These are phyloP conservation scores for Sphagnum tenellum DNA, from an alignment of 225 moss, liverwort and hornwort species.

Conservation along the genomic window DNA sequence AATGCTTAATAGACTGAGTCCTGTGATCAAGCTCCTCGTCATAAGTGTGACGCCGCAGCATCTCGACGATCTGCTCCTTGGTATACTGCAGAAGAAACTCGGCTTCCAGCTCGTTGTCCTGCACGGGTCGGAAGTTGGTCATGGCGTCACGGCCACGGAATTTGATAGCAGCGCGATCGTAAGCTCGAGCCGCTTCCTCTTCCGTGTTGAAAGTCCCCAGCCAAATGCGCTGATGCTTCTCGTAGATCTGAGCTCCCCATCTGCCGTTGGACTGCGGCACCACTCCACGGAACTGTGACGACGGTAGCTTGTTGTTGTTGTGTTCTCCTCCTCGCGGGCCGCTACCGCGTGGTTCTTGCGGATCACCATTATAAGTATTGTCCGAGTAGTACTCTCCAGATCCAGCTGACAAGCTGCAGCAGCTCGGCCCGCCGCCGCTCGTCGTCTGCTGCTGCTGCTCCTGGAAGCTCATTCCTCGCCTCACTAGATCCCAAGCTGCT, in stretches of 20 bases:
- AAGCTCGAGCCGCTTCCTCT: constrained; percentile 91
- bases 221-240: constrained; percentile 98
- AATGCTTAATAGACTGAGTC: constrained; percentile 52
- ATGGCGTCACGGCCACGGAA: constrained; percentile 94
- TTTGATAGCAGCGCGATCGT: constrained; percentile 93
- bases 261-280: constrained; percentile 97
- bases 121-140: constrained; percentile 89
- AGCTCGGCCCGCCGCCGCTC: no score
- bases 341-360: no score
- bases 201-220: constrained; percentile 97
- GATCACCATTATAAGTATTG: constrained; percentile 57
- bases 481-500: constrained; percentile 21
- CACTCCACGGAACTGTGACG: constrained; percentile 96
- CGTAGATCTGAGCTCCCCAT: constrained; percentile 99
- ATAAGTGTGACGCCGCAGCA: constrained; percentile 92
- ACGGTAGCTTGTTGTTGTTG: constrained; percentile 69
- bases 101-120: constrained; percentile 78
- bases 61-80: constrained; percentile 95
- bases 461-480: not conserved
- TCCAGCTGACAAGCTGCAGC: no score
- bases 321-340: constrained; percentile 29
- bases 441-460: no score
- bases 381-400: constrained; percentile 24
- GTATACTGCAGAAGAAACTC: constrained; percentile 68
- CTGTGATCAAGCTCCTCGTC: constrained; percentile 77